Base-by-base conservation (phyloP, 2,329 filamentous ascomycete genomes). In the Pseudopyricularia cyperi region DNA sequence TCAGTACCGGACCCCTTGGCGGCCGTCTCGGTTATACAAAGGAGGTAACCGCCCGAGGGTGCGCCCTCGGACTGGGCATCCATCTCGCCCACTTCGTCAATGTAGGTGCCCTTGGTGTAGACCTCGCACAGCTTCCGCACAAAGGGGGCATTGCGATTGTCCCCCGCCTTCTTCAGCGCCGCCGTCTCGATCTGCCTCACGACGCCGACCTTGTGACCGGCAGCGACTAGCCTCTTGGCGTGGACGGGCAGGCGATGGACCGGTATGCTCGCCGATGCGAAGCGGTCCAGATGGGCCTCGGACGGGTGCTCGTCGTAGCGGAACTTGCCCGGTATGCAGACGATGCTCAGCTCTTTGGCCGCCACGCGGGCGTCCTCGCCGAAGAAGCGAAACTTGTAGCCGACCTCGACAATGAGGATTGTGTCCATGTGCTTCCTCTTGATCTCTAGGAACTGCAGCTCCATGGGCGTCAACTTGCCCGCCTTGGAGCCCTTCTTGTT, bases 371-470 rank as follows among this genome's bases (percentile, higher is more conserved):
- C 93, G 70, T 98, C 93, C 61, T 97, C 91, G 11, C 93, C 93
- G 63, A 95, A 95, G 71, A 98, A 95, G 33, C 87, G 83, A 68
- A 95, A 98, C 65, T 98, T 98, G 71, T 98, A 98, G 50, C 93
- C 93, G 8, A 97, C 93, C 65, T 98, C 91, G 51, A 97, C 83
- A 12, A 97, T 86, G 52, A 98, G 74, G 19, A 98, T 61, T 0
- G 91, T 93, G 63, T 97, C 93, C 71, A 51, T 77, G 63, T 97
- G 83, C 59, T 91, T 87, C 55, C 82, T 77, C 70, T 98, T 98
- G 66, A 98, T 95, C 17, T 95, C 90, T 6, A 98, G 75, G 53
- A 95, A 86, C 61, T 97, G 93, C 39, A 86, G 79, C 65, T 97
- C 90, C 82, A 98, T 86, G 0, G 93, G 93, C 0, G 93, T 98